Percentiles rank a stretch among this genome's conserved stretches.
Evolutionary conservation across 2,329 filamentous ascomycete genomes (phyloP).

Genomic region (Hypocrella siamensis): DNA sequence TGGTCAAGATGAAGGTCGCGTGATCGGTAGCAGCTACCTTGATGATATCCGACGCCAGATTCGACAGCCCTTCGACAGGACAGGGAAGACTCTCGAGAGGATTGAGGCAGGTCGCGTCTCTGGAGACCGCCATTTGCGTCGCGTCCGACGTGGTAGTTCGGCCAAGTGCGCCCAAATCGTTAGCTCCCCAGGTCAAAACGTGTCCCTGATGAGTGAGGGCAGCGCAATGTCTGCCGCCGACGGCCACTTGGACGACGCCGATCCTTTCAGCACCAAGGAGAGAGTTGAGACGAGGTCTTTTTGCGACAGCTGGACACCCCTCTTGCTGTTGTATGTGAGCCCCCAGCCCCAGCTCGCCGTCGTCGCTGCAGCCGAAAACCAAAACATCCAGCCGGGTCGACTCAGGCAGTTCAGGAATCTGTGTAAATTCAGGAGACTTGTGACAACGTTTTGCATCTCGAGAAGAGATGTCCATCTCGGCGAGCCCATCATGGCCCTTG

Average conservation of each 20-base stretch:
- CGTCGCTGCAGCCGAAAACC: constrained; percentile 6
- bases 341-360: constrained; percentile 7
- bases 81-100: constrained; percentile 39
- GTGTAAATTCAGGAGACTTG: too few species aligned
- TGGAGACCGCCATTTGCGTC: constrained; percentile 16
- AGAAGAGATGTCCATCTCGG: too few species aligned
- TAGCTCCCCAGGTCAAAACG: constrained; percentile 52
- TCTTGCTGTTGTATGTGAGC: constrained; percentile 1
- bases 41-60: constrained; percentile 37
- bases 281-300: constrained; percentile 27
- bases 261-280: constrained; percentile 30
- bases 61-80: constrained; percentile 27
- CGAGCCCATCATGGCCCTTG: too few species aligned
- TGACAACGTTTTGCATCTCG: too few species aligned
- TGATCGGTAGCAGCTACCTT: constrained; percentile 48
- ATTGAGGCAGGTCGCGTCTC: constrained; percentile 33
- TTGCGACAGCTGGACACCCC: constrained; percentile 1
- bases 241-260: constrained; percentile 41
- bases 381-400: constrained; percentile 3
- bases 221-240: constrained; percentile 48
- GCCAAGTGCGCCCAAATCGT: constrained; percentile 48
- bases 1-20: constrained; percentile 54
- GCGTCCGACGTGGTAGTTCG: constrained; percentile 35
- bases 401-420: too few species aligned
- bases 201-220: constrained; percentile 47